phyloP scores from a whole-genome alignment of 192 early-diverging fungal genomes.

The Dissophora ornata region DNA sequence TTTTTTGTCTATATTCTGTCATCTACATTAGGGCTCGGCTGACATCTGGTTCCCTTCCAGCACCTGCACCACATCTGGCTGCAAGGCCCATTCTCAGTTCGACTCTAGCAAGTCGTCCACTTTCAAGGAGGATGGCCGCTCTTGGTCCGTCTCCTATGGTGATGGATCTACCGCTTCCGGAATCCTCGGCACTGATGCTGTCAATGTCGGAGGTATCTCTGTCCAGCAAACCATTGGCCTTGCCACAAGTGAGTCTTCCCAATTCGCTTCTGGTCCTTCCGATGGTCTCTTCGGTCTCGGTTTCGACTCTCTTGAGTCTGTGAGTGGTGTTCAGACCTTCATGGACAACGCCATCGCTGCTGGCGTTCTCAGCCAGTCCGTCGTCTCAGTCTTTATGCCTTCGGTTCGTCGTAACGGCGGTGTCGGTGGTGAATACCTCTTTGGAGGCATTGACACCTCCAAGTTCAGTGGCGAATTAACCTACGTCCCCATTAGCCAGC shows the following conservation, averaged over 20 bases:
- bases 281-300: slow-evolving; percentile 67
- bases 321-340: slow-evolving; percentile 60
- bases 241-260: slow-evolving; percentile 64
- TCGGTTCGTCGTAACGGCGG: slow-evolving; percentile 29
- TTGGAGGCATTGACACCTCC: slow-evolving; percentile 63
- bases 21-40: slow-evolving; percentile 51
- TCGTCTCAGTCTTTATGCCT: slow-evolving; percentile 71
- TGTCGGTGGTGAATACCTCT: slow-evolving; percentile 42
- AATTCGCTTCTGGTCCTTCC: slow-evolving; percentile 48
- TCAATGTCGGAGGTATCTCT: slow-evolving; percentile 67
- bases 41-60: slow-evolving; percentile 68
- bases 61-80: slow-evolving; percentile 54
- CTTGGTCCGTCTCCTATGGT: slow-evolving; percentile 71
- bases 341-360: slow-evolving; percentile 68
- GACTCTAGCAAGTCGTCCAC: slow-evolving; percentile 61
- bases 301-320: slow-evolving; percentile 60
- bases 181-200: slow-evolving; percentile 60
- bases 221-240: slow-evolving; percentile 71
- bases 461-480: slow-evolving; percentile 60
- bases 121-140: slow-evolving; percentile 62
- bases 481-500: slow-evolving; percentile 64
- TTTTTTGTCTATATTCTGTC: not conserved
- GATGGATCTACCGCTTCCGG: slow-evolving; percentile 65
- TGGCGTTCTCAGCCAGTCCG: slow-evolving; percentile 60
- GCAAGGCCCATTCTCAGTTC: slow-evolving; percentile 61